phyloP scores from a whole-genome alignment of 1,284 basidiomycete genomes.

The Trametes pubescens region DNA sequence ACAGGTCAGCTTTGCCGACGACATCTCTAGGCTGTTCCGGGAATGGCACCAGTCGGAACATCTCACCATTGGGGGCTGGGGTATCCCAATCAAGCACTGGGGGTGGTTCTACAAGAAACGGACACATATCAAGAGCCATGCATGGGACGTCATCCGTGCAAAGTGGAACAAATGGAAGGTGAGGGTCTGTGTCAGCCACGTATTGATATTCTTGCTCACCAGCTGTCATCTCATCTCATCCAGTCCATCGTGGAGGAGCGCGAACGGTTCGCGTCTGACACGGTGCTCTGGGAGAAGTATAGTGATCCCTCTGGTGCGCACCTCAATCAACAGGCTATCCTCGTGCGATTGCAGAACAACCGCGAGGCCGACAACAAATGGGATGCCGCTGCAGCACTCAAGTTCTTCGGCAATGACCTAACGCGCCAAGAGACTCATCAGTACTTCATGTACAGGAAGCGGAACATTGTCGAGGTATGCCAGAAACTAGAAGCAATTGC shows the following conservation, averaged over 20 bases:
- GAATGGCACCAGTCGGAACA: conserved; percentile 35
- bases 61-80: conserved; percentile 30
- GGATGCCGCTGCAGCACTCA: conserved; percentile 19
- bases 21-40: conserved; percentile 30
- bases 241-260: conserved; percentile 35
- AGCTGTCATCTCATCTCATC: no score
- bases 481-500: conserved; percentile 16
- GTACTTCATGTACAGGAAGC: conserved; percentile 27
- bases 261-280: conserved; percentile 23
- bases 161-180: conserved; percentile 40
- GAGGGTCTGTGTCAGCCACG: background rate
- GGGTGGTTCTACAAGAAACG: conserved; percentile 32
- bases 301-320: conserved; percentile 14
- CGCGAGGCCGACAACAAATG: background rate
- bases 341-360: conserved; percentile 8
- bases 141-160: conserved; percentile 27
- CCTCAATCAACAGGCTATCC: conserved; percentile 18
- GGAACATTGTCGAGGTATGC: background rate
- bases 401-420: conserved; percentile 25
- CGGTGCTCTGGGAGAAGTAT: conserved; percentile 31
- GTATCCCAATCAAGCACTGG: conserved; percentile 37
- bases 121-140: conserved; percentile 12
- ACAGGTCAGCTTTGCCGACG: conserved; percentile 25
- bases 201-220: background rate
- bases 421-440: conserved; percentile 9